Evolutionary conservation across 2,329 filamentous ascomycete genomes (phyloP).

Genomic region (Microdochium bolleyi): DNA sequence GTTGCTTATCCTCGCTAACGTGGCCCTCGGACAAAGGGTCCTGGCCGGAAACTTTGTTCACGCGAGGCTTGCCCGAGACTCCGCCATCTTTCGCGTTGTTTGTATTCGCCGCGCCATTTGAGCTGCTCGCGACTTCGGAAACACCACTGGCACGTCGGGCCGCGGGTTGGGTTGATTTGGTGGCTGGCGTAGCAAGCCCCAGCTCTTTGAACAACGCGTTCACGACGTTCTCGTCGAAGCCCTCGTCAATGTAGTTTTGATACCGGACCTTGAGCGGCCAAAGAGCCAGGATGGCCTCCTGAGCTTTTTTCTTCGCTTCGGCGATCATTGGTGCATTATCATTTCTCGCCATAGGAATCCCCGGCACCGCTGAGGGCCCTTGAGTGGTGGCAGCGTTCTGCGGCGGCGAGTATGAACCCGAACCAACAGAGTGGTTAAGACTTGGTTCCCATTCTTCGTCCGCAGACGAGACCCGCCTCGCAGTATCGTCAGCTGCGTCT

Average conservation of each 20-base stretch:
- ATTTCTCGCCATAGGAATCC: not conserved
- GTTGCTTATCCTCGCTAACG: not conserved
- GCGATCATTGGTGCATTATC: conserved; percentile 1
- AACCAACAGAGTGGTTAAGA: too few species aligned
- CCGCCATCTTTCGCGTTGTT: not conserved
- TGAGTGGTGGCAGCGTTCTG: not conserved
- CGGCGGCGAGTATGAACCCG: too few species aligned
- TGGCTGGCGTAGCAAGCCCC: conserved; percentile 41
- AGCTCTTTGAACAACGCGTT: conserved; percentile 60
- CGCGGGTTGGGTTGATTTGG: conserved; percentile 10
- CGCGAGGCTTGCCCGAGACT: not conserved
- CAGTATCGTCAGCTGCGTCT: conserved; percentile 11
- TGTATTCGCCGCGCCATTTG: not conserved
- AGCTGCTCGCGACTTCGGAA: not conserved
- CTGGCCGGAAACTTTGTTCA: not conserved
- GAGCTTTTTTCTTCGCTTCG: conserved; percentile 49
- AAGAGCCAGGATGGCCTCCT: conserved; percentile 59
- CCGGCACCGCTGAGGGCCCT: not conserved
- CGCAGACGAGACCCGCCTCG: conserved; percentile 10
- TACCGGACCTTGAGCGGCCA: conserved; percentile 63
- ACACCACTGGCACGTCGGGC: conserved; percentile 4
- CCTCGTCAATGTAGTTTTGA: conserved; percentile 64
- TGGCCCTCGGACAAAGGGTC: not conserved
- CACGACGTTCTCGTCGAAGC: conserved; percentile 57
- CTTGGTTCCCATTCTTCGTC: conserved; percentile 5